These are phyloP conservation scores for Anthracocystis setariae DNA, from an alignment of 1,284 basidiomycete species.

Conservation along the genomic window DNA sequence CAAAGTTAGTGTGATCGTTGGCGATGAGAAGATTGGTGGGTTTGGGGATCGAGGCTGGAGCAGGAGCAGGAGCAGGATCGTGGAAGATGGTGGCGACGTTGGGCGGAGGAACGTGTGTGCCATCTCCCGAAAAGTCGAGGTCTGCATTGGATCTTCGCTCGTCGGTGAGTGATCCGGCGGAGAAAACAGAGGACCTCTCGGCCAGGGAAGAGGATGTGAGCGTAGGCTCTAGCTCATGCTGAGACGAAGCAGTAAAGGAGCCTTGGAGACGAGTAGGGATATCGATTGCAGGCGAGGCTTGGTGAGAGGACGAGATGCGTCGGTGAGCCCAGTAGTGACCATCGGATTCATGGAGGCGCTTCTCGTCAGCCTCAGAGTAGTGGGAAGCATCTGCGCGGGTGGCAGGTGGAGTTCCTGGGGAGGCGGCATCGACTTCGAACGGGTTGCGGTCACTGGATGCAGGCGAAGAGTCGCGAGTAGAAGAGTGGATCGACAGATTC, in stretches of 20 bases:
- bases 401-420: conserved; percentile 41
- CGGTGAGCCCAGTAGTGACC: conserved; percentile 53
- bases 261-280: conserved; percentile 33
- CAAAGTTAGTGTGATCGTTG: conserved; percentile 36
- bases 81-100: conserved; percentile 47
- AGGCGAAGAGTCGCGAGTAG: conserved; percentile 38
- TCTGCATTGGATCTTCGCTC: conserved; percentile 44
- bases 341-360: conserved; percentile 53
- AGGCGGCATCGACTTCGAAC: conserved; percentile 27
- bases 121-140: conserved; percentile 46
- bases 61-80: conserved; percentile 9
- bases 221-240: conserved; percentile 40
- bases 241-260: conserved; percentile 37
- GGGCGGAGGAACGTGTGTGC: conserved; percentile 41
- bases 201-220: conserved; percentile 38
- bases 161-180: conserved; percentile 31
- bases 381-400: conserved; percentile 44
- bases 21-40: conserved; percentile 19
- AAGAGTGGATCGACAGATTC: conserved; percentile 22
- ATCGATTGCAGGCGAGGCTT: conserved; percentile 31
- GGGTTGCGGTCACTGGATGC: conserved; percentile 37
- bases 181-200: conserved; percentile 40
- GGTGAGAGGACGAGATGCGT: conserved; percentile 42
- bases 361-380: conserved; percentile 58
- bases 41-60: conserved; percentile 17